Evolutionary conservation across 805 yeast genomes (phyloP), one percentile per base, ranked within the genome.

Genomic region (Candida tibetensis): DNA sequence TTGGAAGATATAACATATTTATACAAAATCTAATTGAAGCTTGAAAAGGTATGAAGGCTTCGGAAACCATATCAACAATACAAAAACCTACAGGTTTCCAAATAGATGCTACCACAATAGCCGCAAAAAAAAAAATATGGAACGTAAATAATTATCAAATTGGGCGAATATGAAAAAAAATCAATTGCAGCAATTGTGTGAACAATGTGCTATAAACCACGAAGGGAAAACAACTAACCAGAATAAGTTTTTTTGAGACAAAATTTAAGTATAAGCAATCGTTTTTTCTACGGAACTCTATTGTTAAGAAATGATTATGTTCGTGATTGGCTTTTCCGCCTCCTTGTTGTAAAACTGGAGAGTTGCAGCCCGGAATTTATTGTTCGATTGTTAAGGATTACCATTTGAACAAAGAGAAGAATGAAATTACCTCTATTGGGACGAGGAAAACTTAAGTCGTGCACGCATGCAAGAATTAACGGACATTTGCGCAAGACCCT

Each of bases 401-500:
- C n/a, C n/a, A n/a, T n/a, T n/a, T n/a, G n/a, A n/a, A n/a, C n/a
- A n/a, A n/a, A n/a, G n/a, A n/a, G 23, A 13, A 33, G 22, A 26
- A 17, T 33, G 36, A 33, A 33, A 33, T 25, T 33, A 26, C 30
- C 36, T 23, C 23, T 17, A 33, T 13, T 3, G 5, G 30, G 36
- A 26, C 14, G 18, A 9, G 14, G 13, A 15, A 15, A 22, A 18
- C 9, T n/a, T 15, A 23, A 21, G 25, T 16, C 13, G 31, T n/a
- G n/a, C n/a, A n/a, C n/a, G n/a, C n/a, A n/a, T n/a, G n/a, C n/a
- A n/a, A n/a, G n/a, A n/a, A n/a, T n/a, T n/a, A n/a, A n/a, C n/a
- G n/a, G n/a, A n/a, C n/a, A n/a, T 21, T 21, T 21, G 9, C 7
- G 25, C 25, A 10, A 21, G 25, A 21, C 25, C 25, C 25, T 21